Conservation (phyloP, 208 protist species). For the Trypanosoma conorhini region DNA sequence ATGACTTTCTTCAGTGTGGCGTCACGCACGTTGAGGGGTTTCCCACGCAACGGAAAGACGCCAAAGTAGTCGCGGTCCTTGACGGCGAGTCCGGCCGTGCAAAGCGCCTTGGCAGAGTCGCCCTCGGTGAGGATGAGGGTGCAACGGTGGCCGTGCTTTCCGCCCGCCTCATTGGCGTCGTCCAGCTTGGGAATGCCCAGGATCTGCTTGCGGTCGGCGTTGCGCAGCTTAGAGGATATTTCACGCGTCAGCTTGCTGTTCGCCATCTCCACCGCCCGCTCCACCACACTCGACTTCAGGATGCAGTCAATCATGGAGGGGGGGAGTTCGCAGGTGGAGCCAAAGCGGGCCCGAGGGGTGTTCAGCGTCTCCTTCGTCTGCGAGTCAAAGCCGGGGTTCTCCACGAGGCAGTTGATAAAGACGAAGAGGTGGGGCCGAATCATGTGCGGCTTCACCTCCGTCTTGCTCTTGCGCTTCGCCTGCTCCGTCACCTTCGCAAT, state of each 20-base stretch:
- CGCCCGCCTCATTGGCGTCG: slow-evolving; percentile 99
- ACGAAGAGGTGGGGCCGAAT: slow-evolving; percentile 99
- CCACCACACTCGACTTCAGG: slow-evolving; percentile 95
- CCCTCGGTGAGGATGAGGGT: slow-evolving; percentile 99
- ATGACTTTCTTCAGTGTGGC: slow-evolving; percentile 93
- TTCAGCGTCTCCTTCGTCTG: slow-evolving; percentile 99
- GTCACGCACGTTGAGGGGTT: slow-evolving; percentile 99
- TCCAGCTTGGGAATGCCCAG: slow-evolving; percentile 99
- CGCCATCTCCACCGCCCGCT: slow-evolving; percentile 95
- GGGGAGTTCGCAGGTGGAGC: slow-evolving; percentile 95
- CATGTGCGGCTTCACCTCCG: slow-evolving; percentile 96
- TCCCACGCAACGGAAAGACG: slow-evolving; percentile 99
- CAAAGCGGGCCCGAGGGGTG: slow-evolving; percentile 95
- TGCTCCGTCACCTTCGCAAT: slow-evolving; percentile 87
- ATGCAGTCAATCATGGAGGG: slow-evolving; percentile 96
- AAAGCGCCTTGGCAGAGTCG: slow-evolving; percentile 99
- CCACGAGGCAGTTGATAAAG: slow-evolving; percentile 99
- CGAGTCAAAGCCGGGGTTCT: slow-evolving; percentile 99
- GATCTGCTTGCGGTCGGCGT: slow-evolving; percentile 80
- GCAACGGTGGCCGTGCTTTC: slow-evolving; percentile 94
- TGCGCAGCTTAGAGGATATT: slow-evolving; percentile 82
- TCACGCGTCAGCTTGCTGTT: slow-evolving; percentile 95
- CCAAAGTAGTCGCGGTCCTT: slow-evolving; percentile 99
- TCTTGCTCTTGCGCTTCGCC: slow-evolving; percentile 97
- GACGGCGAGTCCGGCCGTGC: slow-evolving; percentile 97